Base-by-base conservation (phyloP, 805 yeast genomes). In the Wilhelminamyces savonicus region DNA sequence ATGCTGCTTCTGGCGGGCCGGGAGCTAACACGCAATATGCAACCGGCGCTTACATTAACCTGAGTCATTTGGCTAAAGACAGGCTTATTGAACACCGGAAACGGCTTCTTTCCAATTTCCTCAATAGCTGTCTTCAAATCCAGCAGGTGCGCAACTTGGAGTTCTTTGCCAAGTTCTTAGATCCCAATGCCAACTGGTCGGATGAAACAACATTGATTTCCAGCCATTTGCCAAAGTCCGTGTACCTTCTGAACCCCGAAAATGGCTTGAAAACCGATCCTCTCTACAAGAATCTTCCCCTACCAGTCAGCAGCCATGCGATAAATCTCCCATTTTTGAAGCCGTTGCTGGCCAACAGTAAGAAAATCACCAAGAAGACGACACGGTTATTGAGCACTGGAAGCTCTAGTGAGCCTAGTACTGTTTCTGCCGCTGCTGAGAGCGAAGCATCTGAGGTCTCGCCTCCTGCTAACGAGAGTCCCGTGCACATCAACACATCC, bases 121-220 rank as follows among this genome's bases (percentile, higher is more conserved):
- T 92, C 34, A 83, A 83, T 47, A 69, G 87, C 37, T 90, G 97
- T 52, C 45, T 74, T 30, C 54, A 59, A 7, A 76, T 78, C 27
- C 60, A 63, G 1, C 72, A 68, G 39, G 66, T 92, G 14, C 57
- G 76, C 23, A 66, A 66, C 16, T 72, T 78, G 39, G 67, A 68
- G 13, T 76, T 82, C 14, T 84, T 87, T 46, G 69, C 76, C 23
- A 76, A 80, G 48, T 92, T 92, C 47, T 54, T 92, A 33, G 92
- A 87, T 48, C 95, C 97, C 5, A 81, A 81, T 36, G 75, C 84
- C 9, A 72, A 74, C 41, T 92, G 96, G 90, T 65, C 71, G 15
- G 95, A 88, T 47, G 94, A 65, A 33, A 52, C 58, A 4, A 33
- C 50, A 12, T 43, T 63, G 26, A 52, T 62, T 7, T 42, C 46